Evolutionary conservation across 495 filamentous ascomycete genomes (phyloP).

Genomic region (Annulohypoxylon maeteangense): DNA sequence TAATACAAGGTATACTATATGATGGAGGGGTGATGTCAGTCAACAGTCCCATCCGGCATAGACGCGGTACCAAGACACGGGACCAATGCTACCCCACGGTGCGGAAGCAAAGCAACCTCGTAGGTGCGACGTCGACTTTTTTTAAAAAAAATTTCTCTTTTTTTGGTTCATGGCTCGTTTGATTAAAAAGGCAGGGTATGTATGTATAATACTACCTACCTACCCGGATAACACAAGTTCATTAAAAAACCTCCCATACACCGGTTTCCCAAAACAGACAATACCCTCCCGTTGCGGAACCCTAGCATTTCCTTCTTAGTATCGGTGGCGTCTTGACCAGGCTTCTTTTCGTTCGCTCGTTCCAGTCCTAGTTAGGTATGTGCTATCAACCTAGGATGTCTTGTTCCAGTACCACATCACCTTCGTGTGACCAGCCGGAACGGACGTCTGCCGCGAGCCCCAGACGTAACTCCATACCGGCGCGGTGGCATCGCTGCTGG

Average conservation of each 20-base stretch:
- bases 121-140: neutral
- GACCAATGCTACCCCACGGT: neutral
- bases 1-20: too few species aligned
- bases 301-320: too few species aligned
- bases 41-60: neutral
- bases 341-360: too few species aligned
- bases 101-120: neutral
- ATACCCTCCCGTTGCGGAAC: neutral
- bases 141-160: too few species aligned
- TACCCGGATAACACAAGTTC: neutral
- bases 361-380: too few species aligned
- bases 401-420: conserved; percentile 49
- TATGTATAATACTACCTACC: neutral
- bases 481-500: conserved; percentile 2
- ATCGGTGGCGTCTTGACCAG: too few species aligned
- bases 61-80: conserved; percentile 3
- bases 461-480: conserved; percentile 51
- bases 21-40: neutral
- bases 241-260: neutral
- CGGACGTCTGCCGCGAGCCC: conserved; percentile 45
- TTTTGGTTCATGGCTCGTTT: neutral
- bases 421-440: conserved; percentile 46
- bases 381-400: neutral
- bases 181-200: neutral
- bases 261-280: neutral